phyloP scores from a whole-genome alignment of 176 grass and related monocot species.

The Luzula sylvatica region DNA sequence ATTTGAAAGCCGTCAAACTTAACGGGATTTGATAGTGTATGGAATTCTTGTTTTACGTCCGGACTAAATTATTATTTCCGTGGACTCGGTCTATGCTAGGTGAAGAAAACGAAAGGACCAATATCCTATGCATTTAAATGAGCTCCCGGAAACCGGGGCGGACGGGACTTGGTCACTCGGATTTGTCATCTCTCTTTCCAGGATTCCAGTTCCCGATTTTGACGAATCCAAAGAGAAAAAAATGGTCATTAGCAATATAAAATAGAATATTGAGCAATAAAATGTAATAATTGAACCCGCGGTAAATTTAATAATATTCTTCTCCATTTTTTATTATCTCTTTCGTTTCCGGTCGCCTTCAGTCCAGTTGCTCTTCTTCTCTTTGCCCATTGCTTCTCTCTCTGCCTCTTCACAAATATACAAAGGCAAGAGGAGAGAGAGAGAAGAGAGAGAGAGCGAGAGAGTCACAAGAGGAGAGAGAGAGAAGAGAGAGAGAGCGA shows the following conservation, averaged over 20 bases:
- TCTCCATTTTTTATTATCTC: not conserved
- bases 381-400: not conserved
- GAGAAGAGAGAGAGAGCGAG: not conserved
- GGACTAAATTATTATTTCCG: not conserved
- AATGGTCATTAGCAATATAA: too few species aligned
- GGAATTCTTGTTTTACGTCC: not conserved
- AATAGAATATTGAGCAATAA: too few species aligned
- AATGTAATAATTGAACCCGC: too few species aligned
- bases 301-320: too few species aligned
- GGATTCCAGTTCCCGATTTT: too few species aligned
- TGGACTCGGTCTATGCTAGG: not conserved
- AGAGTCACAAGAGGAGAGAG: not conserved
- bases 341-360: too few species aligned
- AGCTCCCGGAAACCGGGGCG: not conserved
- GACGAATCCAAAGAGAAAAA: too few species aligned
- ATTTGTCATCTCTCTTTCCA: too few species aligned
- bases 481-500: not conserved
- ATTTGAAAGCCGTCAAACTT: constrained; percentile 42
- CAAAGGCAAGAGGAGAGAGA: not conserved
- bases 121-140: not conserved
- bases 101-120: not conserved
- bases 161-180: too few species aligned
- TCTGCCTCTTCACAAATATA: not conserved
- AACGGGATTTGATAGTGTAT: constrained; percentile 28
- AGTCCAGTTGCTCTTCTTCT: not conserved